These are phyloP conservation scores for Oldenlandia corymbosa DNA, from an alignment of 257 asterid species.

Conservation along the genomic window DNA sequence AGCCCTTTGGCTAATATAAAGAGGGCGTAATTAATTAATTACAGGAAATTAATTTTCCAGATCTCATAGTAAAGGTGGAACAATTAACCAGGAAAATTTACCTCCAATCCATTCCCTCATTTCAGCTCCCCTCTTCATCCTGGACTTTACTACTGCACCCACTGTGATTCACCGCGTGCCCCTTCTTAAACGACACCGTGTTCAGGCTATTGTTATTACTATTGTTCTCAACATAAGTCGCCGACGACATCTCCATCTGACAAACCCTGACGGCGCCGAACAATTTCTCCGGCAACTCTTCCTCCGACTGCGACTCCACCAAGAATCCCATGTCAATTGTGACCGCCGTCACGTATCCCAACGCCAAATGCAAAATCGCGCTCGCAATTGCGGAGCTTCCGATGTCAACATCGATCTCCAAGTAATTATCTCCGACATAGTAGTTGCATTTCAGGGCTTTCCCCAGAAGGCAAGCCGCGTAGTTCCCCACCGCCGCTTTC, in stretches of 20 bases:
- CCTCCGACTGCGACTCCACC: constrained; percentile 69
- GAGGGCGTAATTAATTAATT: neutral
- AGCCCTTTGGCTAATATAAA: no score
- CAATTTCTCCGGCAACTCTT: constrained; percentile 79
- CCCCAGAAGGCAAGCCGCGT: constrained; percentile 82
- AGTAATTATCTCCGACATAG: constrained; percentile 57
- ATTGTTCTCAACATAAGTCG: constrained; percentile 42
- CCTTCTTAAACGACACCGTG: constrained; percentile 7
- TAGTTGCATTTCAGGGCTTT: constrained; percentile 75
- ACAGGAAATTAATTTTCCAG: neutral
- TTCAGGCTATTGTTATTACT: neutral
- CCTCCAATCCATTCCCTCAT: neutral
- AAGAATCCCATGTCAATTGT: constrained; percentile 90
- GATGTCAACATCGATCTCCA: constrained; percentile 87
- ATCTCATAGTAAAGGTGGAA: neutral
- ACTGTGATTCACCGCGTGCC: neutral
- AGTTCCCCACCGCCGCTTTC: constrained; percentile 77
- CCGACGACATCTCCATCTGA: constrained; percentile 90
- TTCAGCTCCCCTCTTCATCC: constrained; percentile 5
- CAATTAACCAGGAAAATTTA: neutral
- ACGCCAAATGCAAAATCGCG: constrained; percentile 74
- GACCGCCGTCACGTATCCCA: constrained; percentile 79
- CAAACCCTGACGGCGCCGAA: constrained; percentile 82
- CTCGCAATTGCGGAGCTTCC: constrained; percentile 86
- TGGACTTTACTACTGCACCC: constrained; percentile 11